Percentiles rank a stretch among this genome's conserved stretches.
Evolutionary conservation across 176 grass and related monocot species (phyloP).

Genomic region (Juncus effusus): DNA sequence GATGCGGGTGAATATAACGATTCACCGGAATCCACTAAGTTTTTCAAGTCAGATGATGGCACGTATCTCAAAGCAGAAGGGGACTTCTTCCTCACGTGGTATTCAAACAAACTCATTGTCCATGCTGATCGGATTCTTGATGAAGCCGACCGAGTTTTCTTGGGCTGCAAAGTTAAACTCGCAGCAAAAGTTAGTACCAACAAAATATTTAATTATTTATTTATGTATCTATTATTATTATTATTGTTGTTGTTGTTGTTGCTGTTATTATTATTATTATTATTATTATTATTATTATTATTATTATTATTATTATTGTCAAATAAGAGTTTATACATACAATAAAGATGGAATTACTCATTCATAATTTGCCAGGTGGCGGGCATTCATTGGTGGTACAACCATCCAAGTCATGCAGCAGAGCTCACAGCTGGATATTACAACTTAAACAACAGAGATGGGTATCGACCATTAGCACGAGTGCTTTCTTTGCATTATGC

Average conservation of each 20-base stretch:
- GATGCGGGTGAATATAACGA: constrained; percentile 50
- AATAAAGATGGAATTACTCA: background rate
- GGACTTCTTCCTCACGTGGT: constrained; percentile 76
- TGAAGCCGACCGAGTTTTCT: constrained; percentile 55
- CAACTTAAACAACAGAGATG: constrained; percentile 56
- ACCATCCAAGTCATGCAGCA: constrained; percentile 66
- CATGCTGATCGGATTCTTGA: constrained; percentile 59
- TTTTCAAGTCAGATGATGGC: constrained; percentile 48
- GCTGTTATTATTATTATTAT: background rate
- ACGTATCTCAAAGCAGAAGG: constrained; percentile 50
- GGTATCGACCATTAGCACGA: constrained; percentile 50
- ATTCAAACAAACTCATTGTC: constrained; percentile 59
- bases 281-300: background rate
- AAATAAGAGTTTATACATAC: background rate
- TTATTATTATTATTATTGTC: background rate
- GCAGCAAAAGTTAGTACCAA: constrained; percentile 38
- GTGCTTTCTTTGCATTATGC: constrained; percentile 56
- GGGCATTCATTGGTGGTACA: constrained; percentile 86
- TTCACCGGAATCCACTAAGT: constrained; percentile 49
- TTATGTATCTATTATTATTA: background rate
- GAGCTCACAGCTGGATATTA: constrained; percentile 79
- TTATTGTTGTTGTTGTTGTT: background rate
- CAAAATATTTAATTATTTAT: background rate
- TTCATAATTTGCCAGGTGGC: constrained; percentile 36
- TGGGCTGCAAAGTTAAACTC: constrained; percentile 57